These are phyloP conservation scores for Parafenestella ontariensis DNA, from an alignment of 2,329 filamentous ascomycete species.

Conservation along the genomic window DNA sequence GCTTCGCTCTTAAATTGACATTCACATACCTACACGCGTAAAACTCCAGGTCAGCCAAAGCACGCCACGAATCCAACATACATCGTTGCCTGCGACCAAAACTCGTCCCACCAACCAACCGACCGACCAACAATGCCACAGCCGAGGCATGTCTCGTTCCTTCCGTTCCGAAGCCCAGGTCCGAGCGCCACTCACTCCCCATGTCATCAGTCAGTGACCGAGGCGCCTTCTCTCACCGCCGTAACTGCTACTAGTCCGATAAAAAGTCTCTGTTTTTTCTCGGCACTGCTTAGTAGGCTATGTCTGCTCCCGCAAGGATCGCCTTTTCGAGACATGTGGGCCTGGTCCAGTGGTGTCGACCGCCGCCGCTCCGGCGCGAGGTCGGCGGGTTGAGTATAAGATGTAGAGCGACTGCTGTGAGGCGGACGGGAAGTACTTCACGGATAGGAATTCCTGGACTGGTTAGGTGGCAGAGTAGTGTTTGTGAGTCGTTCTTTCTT, in stretches of 20 bases:
- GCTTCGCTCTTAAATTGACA: too few relatives aligned
- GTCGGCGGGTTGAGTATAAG: constrained; percentile 31
- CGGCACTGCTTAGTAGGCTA: constrained; percentile 11
- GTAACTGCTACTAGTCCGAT: not conserved
- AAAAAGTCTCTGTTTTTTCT: constrained; percentile 10
- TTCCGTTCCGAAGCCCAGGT: constrained; percentile 4
- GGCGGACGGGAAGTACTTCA: constrained; percentile 5
- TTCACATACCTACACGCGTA: too few relatives aligned
- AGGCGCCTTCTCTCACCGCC: constrained; percentile 19
- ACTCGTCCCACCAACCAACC: too few relatives aligned
- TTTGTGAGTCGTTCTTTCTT: constrained; percentile 20
- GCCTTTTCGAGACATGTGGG: constrained; percentile 38
- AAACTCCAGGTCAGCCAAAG: too few relatives aligned
- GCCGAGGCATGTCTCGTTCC: constrained; percentile 20
- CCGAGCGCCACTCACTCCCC: constrained; percentile 10
- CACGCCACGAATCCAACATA: too few relatives aligned
- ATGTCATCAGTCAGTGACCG: too few relatives aligned
- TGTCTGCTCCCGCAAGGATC: constrained; percentile 35
- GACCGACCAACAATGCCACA: constrained; percentile 14
- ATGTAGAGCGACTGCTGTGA: constrained; percentile 1
- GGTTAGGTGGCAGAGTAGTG: constrained; percentile 21
- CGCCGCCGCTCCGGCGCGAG: constrained; percentile 25
- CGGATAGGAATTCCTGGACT: constrained; percentile 1
- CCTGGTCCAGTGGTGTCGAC: constrained; percentile 9
- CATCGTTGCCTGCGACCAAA: too few relatives aligned